Evolutionary conservation across 768 basidiomycete genomes (phyloP).

Genomic region (Psilocybe sp.): DNA sequence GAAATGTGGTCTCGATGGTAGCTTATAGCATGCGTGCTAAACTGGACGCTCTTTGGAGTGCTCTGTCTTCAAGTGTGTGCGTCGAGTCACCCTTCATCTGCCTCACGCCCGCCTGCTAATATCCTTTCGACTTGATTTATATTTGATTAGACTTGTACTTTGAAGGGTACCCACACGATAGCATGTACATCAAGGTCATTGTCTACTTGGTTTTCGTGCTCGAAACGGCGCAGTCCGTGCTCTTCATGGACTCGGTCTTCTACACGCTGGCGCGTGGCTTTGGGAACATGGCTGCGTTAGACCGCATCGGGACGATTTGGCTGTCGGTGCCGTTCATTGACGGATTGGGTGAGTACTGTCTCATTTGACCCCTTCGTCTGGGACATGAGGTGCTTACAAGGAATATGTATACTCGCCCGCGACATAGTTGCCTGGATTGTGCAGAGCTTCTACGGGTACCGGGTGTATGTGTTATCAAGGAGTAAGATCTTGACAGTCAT

Average conservation of each 20-base stretch:
- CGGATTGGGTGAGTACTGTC: neutral
- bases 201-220: neutral
- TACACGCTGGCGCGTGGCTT: neutral
- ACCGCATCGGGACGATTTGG: neutral
- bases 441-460: too few species aligned
- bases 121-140: too few species aligned
- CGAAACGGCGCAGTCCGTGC: neutral
- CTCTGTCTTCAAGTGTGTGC: constrained; percentile 1
- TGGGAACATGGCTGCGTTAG: neutral
- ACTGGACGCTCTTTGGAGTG: neutral
- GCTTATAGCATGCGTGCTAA: neutral
- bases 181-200: neutral
- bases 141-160: neutral
- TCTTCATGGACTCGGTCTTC: neutral
- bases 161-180: neutral
- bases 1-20: neutral
- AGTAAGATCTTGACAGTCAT: too few species aligned
- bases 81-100: neutral
- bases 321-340: neutral
- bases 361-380: too few species aligned
- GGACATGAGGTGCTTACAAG: too few species aligned
- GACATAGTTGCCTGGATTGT: too few species aligned
- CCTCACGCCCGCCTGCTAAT: too few species aligned
- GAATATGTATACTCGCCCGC: too few species aligned
- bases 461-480: too few species aligned